Percentiles rank a stretch among this genome's conserved stretches.
Evolutionary conservation across 2,329 filamentous ascomycete species (phyloP).

Genomic region (Trichoderma sp.): DNA sequence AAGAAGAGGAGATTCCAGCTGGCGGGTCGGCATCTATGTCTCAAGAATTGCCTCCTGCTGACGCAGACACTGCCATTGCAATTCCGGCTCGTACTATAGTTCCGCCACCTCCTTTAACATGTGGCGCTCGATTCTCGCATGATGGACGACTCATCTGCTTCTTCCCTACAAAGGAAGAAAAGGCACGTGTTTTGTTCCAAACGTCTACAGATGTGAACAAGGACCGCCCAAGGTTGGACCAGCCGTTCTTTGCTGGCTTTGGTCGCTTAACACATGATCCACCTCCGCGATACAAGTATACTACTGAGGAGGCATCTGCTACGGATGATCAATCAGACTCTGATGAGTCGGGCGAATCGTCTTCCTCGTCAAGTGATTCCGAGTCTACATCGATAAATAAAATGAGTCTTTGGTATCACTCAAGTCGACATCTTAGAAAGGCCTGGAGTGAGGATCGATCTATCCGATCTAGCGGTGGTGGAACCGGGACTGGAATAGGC

Average conservation of each 20-base stretch:
- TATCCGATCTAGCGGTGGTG: conserved; percentile 60
- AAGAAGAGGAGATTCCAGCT: conserved; percentile 60
- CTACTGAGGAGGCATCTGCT: conserved; percentile 52
- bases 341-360: conserved; percentile 51
- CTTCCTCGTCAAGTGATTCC: conserved; percentile 60
- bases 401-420: conserved; percentile 58
- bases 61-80: conserved; percentile 55
- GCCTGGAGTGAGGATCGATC: conserved; percentile 60
- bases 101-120: conserved; percentile 59
- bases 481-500: conserved; percentile 56
- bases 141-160: conserved; percentile 67
- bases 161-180: conserved; percentile 68
- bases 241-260: conserved; percentile 58
- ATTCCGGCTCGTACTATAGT: conserved; percentile 54
- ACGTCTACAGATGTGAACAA: conserved; percentile 48
- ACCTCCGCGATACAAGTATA: conserved; percentile 49
- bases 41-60: conserved; percentile 58
- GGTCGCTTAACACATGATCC: conserved; percentile 56
- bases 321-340: conserved; percentile 55
- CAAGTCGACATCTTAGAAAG: conserved; percentile 54
- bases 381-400: conserved; percentile 65
- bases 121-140: conserved; percentile 62
- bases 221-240: conserved; percentile 54
- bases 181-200: conserved; percentile 53
- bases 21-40: conserved; percentile 62